Evolutionary conservation across 108 stramenopile genomes (phyloP).

Genomic region (Fragilaria radians): DNA sequence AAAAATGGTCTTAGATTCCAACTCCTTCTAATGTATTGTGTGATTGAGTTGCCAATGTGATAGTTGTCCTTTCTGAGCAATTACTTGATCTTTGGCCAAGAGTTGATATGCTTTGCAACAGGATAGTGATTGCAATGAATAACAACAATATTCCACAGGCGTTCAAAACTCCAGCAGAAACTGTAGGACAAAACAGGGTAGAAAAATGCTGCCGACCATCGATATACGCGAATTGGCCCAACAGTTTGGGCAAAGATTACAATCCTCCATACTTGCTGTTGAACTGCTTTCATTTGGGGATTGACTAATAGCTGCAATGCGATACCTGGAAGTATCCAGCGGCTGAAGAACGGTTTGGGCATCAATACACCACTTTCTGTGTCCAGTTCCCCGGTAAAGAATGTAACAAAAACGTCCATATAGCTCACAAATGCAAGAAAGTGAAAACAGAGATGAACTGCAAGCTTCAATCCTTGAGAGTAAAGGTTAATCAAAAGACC

Average conservation of each 20-base stretch:
- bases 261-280: conserved; percentile 5
- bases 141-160: too few species aligned
- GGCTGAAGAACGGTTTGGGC: conserved; percentile 51
- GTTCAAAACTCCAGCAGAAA: too few species aligned
- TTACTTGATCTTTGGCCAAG: too few species aligned
- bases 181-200: too few species aligned
- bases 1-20: too few species aligned
- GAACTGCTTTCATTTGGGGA: conserved; percentile 51
- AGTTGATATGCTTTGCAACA: too few species aligned
- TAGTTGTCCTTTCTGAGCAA: too few species aligned
- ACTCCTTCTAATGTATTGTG: too few species aligned
- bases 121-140: too few species aligned
- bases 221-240: conserved; percentile 46
- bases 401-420: conserved; percentile 71
- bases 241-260: conserved; percentile 10
- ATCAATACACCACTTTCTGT: conserved; percentile 36
- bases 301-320: conserved; percentile 66
- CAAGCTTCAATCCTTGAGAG: conserved; percentile 19
- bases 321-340: conserved; percentile 72
- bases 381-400: conserved; percentile 72
- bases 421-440: conserved; percentile 50
- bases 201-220: conserved; percentile 30
- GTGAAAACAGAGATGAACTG: conserved; percentile 35
- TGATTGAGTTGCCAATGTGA: too few species aligned
- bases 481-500: conserved; percentile 13